These are phyloP conservation scores for Xerocomus minutiporus DNA, from an alignment of 1,284 basidiomycete species.

Conservation along the genomic window DNA sequence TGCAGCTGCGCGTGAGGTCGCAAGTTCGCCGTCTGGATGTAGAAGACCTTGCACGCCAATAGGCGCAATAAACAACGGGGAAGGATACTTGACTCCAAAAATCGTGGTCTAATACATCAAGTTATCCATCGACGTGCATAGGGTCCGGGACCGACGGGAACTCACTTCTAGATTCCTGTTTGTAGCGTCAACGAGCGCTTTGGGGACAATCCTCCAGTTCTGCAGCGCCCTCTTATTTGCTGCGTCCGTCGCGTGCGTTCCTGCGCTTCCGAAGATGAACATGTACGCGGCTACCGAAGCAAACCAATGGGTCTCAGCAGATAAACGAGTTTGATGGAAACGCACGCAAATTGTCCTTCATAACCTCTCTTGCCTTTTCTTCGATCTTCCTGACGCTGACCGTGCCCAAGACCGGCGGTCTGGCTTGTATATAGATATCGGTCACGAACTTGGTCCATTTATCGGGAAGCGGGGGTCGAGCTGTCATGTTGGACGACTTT, in stretches of 20 bases:
- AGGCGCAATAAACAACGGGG: constrained; percentile 51
- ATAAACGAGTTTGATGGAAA: neutral
- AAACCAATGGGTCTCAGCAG: neutral
- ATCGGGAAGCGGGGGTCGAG: constrained; percentile 14
- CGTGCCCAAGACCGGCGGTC: constrained; percentile 45
- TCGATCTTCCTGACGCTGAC: constrained; percentile 49
- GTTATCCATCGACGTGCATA: neutral
- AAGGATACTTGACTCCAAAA: constrained; percentile 46
- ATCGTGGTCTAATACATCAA: constrained; percentile 36
- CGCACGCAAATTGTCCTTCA: constrained; percentile 44
- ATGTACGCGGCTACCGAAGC: constrained; percentile 39
- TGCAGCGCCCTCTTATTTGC: constrained; percentile 43
- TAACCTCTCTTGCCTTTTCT: constrained; percentile 44
- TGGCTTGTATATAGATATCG: constrained; percentile 36
- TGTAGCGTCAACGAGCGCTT: constrained; percentile 54
- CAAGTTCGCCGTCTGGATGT: constrained; percentile 53
- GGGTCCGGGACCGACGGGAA: neutral
- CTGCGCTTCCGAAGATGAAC: constrained; percentile 49
- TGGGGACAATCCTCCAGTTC: constrained; percentile 51
- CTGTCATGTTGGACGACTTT: constrained; percentile 17
- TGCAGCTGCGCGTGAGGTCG: constrained; percentile 48
- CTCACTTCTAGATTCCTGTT: neutral
- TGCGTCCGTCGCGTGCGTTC: constrained; percentile 39
- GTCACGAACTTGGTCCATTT: constrained; percentile 28
- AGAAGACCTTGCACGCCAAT: constrained; percentile 57